Percentiles rank a stretch among this genome's conserved stretches.
Evolutionary conservation across 352 stramenopile genomes (phyloP).

Genomic region (Globisporangium irregulare): DNA sequence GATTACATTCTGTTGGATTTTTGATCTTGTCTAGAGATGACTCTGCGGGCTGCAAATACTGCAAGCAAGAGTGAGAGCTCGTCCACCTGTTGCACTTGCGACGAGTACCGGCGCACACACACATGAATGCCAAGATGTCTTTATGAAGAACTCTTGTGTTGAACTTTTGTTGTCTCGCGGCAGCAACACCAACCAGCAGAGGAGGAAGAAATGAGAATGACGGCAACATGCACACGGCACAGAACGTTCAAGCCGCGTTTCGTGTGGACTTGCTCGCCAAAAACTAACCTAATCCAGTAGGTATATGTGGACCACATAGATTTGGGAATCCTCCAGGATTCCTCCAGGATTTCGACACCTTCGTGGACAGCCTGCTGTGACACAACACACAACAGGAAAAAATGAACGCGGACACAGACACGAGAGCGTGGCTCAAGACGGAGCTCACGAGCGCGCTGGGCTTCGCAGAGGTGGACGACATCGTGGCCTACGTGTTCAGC

Average conservation of each 20-base stretch:
- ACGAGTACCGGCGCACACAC: too few relatives aligned
- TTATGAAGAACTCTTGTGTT: too few relatives aligned
- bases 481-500: slow-evolving; percentile 48
- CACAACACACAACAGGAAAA: neutral
- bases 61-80: too few relatives aligned
- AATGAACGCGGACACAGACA: slow-evolving; percentile 29
- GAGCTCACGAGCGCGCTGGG: slow-evolving; percentile 62
- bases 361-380: neutral
- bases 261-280: neutral
- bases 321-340: neutral
- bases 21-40: too few relatives aligned
- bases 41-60: too few relatives aligned
- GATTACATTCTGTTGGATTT: too few relatives aligned
- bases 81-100: too few relatives aligned
- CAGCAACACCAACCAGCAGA: too few relatives aligned
- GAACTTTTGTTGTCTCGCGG: too few relatives aligned
- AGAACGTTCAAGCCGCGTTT: neutral
- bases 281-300: neutral
- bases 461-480: slow-evolving; percentile 73
- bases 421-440: slow-evolving; percentile 46
- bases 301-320: neutral
- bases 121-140: too few relatives aligned
- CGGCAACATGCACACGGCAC: neutral
- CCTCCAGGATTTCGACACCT: neutral
- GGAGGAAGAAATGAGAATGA: neutral